Evolutionary conservation across 176 grass and related monocot genomes (phyloP), one percentile per base, ranked within the genome.

Genomic region (Triticum urartu): DNA sequence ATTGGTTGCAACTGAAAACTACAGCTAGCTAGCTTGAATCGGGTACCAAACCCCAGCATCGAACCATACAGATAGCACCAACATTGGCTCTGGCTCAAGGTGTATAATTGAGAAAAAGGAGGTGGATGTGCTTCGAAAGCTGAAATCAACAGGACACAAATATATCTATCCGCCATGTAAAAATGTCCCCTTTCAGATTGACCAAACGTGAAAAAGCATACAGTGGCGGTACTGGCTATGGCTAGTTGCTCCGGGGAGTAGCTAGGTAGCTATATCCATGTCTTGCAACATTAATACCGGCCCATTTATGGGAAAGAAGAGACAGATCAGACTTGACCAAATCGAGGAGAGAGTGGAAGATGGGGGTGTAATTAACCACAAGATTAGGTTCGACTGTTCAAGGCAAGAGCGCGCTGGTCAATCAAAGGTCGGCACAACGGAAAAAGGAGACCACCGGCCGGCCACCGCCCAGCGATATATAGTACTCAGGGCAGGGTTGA

Each of bases 251-350:
- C 50, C 50, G 5, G 36, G 40, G 14, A 20, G 64, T 32, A 65
- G 14, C 34, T 67, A 80, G 43, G 20, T 48, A 26, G 32, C 58
- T 65, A 68, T 39, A 75, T 75, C 10, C 66, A 75, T 80, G 60
- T 43, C 47, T 80, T 69, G 82, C 54, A 85, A 63, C 69, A 87
- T 42, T 87, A 64, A 67, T 78, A 87, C 20, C 30, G 68, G 21
- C 42, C 69, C 22, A 80, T 30, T 75, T 9, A 30, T 39, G 70
- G 21, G 59, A 78, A 45, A 82, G 72, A 73, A 21, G 7, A 26
- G 47, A 68, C 70, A 72, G 58, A 84, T 48, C 50, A 73, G 32
- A 74, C 64, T 17, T 8, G 72, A 28, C 38, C 63, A 52, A 82
- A 72, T 82, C 66, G 34, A 71, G 80, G 70, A 73, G 40, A 43